A percentile compares a stretch with the other conserved stretches of the same genome.
Conservation (phyloP, 1,284 basidiomycete species). For the Binderoboletus segoi region DNA sequence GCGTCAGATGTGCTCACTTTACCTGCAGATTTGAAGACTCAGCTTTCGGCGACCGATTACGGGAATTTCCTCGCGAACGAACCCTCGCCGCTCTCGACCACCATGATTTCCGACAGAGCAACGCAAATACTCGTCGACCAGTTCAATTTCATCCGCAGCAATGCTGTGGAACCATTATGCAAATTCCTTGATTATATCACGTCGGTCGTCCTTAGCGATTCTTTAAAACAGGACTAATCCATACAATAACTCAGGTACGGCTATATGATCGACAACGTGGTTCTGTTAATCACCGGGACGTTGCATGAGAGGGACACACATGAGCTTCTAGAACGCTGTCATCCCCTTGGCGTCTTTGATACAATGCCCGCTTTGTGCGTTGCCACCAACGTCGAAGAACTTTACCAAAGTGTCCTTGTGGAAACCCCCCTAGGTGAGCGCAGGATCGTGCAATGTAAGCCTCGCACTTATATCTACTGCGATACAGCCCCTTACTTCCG, state of each 20-base stretch:
- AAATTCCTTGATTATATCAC: slow-evolving; percentile 99
- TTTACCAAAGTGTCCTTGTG: slow-evolving; percentile 96
- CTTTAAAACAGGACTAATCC: slow-evolving; percentile 7
- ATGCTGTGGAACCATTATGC: slow-evolving; percentile 88
- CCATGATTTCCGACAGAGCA: slow-evolving; percentile 94
- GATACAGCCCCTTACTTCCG: slow-evolving; percentile 92
- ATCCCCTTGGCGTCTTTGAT: slow-evolving; percentile 96
- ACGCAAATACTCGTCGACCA: slow-evolving; percentile 95
- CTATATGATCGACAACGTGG: slow-evolving; percentile 99
- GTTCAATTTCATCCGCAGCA: slow-evolving; percentile 92
- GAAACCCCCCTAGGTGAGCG: slow-evolving; percentile 92
- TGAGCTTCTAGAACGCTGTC: slow-evolving; percentile 95
- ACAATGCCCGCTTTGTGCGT: slow-evolving; percentile 99
- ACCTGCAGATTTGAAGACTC: slow-evolving; percentile 82
- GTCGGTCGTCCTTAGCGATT: slow-evolving; percentile 45
- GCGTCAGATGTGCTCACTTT: slow-evolving; percentile 1
- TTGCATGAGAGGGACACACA: slow-evolving; percentile 97
- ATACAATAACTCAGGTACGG: slow-evolving; percentile 64
- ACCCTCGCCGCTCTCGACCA: slow-evolving; percentile 91
- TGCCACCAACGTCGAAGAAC: slow-evolving; percentile 98
- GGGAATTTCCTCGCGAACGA: slow-evolving; percentile 99
- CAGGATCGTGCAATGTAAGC: background rate
- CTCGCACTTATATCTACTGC: slow-evolving; percentile 9
- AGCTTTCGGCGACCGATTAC: slow-evolving; percentile 96
- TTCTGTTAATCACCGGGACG: slow-evolving; percentile 96